Percentiles rank a stretch among this genome's conserved stretches.
These are phyloP conservation scores for Echites panduratus DNA, from an alignment of 257 asterid species.

Conservation along the genomic window DNA sequence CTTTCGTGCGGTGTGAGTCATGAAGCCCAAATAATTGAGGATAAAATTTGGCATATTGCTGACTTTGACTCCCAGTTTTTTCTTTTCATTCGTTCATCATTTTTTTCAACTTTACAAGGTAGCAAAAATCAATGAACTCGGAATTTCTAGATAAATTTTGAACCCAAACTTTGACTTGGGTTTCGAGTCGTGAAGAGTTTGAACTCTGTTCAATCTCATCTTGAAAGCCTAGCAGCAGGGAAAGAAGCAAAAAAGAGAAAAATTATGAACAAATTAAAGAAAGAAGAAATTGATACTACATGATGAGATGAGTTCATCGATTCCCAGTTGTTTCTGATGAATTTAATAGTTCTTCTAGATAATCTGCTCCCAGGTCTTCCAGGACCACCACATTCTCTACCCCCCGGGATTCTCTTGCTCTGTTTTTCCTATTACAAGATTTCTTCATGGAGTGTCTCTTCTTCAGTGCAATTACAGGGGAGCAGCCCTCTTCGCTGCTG, in stretches of 20 bases:
- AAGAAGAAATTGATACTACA: neutral
- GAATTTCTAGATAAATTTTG: neutral
- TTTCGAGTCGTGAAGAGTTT: neutral
- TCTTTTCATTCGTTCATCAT: neutral
- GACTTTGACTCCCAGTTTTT: neutral
- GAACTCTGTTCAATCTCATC: neutral
- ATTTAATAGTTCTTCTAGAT: constrained; percentile 49
- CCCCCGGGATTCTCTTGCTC: constrained; percentile 7
- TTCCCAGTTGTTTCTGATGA: constrained; percentile 15
- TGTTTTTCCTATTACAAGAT: constrained; percentile 15
- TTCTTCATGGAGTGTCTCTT: constrained; percentile 50
- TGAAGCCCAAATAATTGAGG: neutral
- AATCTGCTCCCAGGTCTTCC: constrained; percentile 79
- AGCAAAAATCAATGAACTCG: neutral
- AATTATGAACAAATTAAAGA: constrained; percentile 6
- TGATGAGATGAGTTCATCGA: neutral
- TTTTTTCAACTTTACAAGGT: constrained; percentile 8
- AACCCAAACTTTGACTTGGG: neutral
- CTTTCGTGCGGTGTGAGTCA: neutral
- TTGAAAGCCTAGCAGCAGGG: too few species aligned
- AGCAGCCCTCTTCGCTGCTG: constrained; percentile 46
- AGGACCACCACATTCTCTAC: constrained; percentile 46
- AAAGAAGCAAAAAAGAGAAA: neutral
- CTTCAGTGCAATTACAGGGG: constrained; percentile 77
- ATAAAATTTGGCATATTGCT: neutral